Base-by-base conservation (phyloP, 139 green algal genomes). In the Picochlorum sp. region DNA sequence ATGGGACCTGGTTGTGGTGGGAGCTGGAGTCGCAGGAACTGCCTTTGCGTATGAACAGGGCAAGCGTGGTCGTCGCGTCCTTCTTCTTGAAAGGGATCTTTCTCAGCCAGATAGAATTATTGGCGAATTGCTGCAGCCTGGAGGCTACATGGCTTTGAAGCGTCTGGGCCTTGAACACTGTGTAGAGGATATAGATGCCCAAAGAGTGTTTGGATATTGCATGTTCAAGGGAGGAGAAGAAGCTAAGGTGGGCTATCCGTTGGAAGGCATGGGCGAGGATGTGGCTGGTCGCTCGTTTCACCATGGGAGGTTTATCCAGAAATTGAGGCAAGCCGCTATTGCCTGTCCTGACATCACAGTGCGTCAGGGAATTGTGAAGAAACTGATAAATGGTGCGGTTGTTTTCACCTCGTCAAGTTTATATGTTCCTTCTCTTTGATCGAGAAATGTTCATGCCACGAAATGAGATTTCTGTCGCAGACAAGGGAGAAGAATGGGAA, bases 91-190 rank as follows among this genome's bases (percentile, higher is more conserved):
- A 67, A 76, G 89, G 0, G 89, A 97, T 57, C 63, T 98, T 7
- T 50, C 55, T 5, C 83, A 96, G 78, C 92, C 91, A 28, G 90
- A 97, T 67, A 74, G 92, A n/a, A 98, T 98, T 31, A 85, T 98
- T n/a, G 92, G 92, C 0, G 92, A 98, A 81, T 80, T 98, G 66
- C 79, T 98, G 59, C 91, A 98, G 77, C 92, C 92, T 5, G 92
- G 92, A 7, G 92, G 92, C 53, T 96, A 92, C 62, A 62, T 95
- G 28, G 82, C 81, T 77, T 81, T 98, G 4, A 89, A 94, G 40
- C 57, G 75, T n/a, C 80, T 98, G 40, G 91, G 91, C 0, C 70
- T 98, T 52, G 79, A 74, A 33, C 58, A 82, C 45, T 87, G 69
- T 58, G 73, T 87, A 4, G 77, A 93, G 1, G 77, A 75, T 39